Percentiles rank a stretch among this genome's conserved stretches.
These are phyloP conservation scores for Aspergillus diversus DNA, from an alignment of 495 filamentous ascomycete genomes.

Conservation along the genomic window DNA sequence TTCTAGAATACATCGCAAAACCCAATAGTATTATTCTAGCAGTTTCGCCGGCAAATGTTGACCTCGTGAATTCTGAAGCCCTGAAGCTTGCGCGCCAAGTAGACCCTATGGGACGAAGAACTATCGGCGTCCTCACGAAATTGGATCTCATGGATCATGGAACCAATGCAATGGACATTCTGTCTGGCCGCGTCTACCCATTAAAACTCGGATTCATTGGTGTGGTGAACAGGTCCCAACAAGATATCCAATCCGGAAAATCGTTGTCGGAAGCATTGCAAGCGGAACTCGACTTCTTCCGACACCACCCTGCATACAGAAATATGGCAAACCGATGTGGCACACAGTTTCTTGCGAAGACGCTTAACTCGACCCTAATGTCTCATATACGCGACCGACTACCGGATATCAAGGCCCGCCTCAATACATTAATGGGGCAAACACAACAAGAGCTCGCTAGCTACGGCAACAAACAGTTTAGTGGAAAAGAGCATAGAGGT, in stretches of 20 bases:
- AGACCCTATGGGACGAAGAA: slow-evolving; percentile 90
- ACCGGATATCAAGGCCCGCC: slow-evolving; percentile 95
- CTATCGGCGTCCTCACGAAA: slow-evolving; percentile 97
- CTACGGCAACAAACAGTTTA: slow-evolving; percentile 98
- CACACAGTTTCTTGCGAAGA: slow-evolving; percentile 94
- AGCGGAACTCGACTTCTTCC: slow-evolving; percentile 93
- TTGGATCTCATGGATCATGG: slow-evolving; percentile 99
- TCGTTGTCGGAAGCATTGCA: slow-evolving; percentile 86
- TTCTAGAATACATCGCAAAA: slow-evolving; percentile 98
- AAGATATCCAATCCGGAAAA: slow-evolving; percentile 97
- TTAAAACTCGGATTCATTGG: slow-evolving; percentile 98
- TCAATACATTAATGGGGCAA: slow-evolving; percentile 98
- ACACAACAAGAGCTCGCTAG: slow-evolving; percentile 98
- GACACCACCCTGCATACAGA: slow-evolving; percentile 93
- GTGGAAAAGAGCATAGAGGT: slow-evolving; percentile 93
- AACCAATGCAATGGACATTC: slow-evolving; percentile 95
- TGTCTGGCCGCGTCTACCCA: slow-evolving; percentile 94
- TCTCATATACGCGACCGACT: slow-evolving; percentile 92
- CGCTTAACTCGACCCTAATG: slow-evolving; percentile 93
- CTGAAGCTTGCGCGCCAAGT: slow-evolving; percentile 97
- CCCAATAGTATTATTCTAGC: slow-evolving; percentile 98
- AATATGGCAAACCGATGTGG: slow-evolving; percentile 95
- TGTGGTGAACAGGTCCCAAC: slow-evolving; percentile 96
- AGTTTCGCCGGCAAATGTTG: slow-evolving; percentile 96
- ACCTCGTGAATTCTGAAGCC: slow-evolving; percentile 97